Percentiles rank a stretch among this genome's conserved stretches.
Conservation (phyloP, 2,329 filamentous ascomycete species). For the Trichoderma sp. region DNA sequence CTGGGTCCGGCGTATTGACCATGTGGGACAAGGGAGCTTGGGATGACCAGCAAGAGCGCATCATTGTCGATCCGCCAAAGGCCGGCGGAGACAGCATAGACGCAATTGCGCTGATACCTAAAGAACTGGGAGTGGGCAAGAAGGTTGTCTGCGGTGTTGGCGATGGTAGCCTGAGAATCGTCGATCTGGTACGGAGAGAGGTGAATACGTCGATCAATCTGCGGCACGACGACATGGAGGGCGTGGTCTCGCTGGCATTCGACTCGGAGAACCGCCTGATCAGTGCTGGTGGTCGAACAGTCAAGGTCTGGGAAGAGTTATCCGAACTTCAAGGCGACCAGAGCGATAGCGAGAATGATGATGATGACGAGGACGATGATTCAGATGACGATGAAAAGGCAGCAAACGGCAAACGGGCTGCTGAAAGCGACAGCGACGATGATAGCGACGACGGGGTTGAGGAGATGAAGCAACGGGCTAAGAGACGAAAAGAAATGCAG, state of each 20-base stretch:
- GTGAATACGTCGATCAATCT: conserved; percentile 63
- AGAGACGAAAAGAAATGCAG: conserved; percentile 47
- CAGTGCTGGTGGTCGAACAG: conserved; percentile 78
- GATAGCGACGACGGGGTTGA: conserved; percentile 36
- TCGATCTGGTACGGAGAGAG: conserved; percentile 73
- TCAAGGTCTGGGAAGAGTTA: conserved; percentile 93
- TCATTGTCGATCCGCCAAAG: conserved; percentile 68
- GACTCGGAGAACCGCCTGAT: conserved; percentile 86
- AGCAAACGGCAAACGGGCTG: conserved; percentile 49
- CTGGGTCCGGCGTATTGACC: conserved; percentile 77
- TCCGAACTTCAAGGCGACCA: conserved; percentile 51
- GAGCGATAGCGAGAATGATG: conserved; percentile 51
- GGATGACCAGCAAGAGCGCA: conserved; percentile 92
- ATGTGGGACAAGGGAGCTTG: conserved; percentile 93
- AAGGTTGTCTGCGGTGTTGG: conserved; percentile 79
- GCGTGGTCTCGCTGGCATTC: conserved; percentile 78
- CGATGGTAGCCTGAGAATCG: conserved; percentile 76
- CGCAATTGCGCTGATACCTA: conserved; percentile 70
- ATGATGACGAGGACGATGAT: conserved; percentile 47
- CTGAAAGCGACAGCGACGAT: conserved; percentile 50
- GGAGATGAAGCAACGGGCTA: conserved; percentile 49
- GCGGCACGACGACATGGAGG: conserved; percentile 82
- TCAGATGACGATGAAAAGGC: conserved; percentile 51
- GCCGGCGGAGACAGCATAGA: conserved; percentile 77
- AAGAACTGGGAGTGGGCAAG: conserved; percentile 68